A percentile compares a stretch with the other conserved stretches of the same genome.
Conservation (phyloP, 2,329 filamentous ascomycete genomes). For the Fusarium sp. region DNA sequence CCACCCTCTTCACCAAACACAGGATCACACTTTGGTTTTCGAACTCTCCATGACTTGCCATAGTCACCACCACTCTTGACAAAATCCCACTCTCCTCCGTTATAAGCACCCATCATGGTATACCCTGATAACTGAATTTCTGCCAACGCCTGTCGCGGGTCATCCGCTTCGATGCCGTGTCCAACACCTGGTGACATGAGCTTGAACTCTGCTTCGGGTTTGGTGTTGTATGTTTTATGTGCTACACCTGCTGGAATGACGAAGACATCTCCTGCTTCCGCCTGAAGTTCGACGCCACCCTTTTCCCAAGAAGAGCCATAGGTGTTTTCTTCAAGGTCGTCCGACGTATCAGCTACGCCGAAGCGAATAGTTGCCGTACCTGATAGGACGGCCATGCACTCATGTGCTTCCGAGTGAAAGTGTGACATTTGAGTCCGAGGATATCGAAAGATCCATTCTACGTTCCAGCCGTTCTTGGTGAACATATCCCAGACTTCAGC, state of each 20-base stretch:
- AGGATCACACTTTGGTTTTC: conserved; percentile 35
- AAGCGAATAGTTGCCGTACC: conserved; percentile 66
- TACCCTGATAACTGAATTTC: conserved; percentile 51
- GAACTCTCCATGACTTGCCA: conserved; percentile 39
- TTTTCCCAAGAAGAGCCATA: conserved; percentile 56
- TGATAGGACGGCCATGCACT: conserved; percentile 68
- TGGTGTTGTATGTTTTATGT: conserved; percentile 65
- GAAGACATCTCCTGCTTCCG: conserved; percentile 67
- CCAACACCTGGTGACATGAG: conserved; percentile 60
- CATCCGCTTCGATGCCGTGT: conserved; percentile 52
- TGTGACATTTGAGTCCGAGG: conserved; percentile 66
- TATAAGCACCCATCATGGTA: conserved; percentile 64
- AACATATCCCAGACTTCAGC: conserved; percentile 57
- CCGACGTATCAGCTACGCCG: conserved; percentile 62
- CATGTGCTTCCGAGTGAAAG: conserved; percentile 68
- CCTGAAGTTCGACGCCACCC: conserved; percentile 63
- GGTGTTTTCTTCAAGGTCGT: conserved; percentile 56
- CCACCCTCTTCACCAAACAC: conserved; percentile 30
- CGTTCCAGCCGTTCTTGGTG: conserved; percentile 62
- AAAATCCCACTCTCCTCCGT: conserved; percentile 40
- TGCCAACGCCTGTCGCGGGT: conserved; percentile 53
- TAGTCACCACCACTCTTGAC: conserved; percentile 38
- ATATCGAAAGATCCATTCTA: conserved; percentile 70
- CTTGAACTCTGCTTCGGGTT: conserved; percentile 49
- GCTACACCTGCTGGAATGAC: conserved; percentile 67